Conservation (phyloP, 2,329 filamentous ascomycete species). For the Chrysoporthe deuterocubensis region DNA sequence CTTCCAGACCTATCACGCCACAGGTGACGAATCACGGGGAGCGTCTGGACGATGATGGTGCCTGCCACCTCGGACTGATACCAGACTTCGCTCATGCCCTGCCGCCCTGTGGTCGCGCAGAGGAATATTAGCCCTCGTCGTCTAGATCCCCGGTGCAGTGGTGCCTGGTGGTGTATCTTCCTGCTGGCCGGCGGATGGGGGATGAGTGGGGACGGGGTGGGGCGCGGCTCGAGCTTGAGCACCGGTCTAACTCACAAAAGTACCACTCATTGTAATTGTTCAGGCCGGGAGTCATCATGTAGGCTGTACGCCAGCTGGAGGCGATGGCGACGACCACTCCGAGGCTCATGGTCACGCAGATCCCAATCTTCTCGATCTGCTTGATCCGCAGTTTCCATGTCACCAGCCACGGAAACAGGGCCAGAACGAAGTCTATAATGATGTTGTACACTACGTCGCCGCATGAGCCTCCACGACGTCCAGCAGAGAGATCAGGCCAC, state of each 20-base stretch:
- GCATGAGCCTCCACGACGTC: background rate
- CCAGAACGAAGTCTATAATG: constrained; percentile 57
- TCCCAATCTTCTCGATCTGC: constrained; percentile 52
- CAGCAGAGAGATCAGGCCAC: constrained; percentile 27
- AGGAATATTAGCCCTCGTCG: constrained; percentile 9
- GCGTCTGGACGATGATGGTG: constrained; percentile 59
- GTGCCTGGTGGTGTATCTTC: too few relatives aligned
- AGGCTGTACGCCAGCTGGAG: constrained; percentile 50
- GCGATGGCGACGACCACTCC: constrained; percentile 51
- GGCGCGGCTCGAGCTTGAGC: background rate
- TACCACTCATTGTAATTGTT: constrained; percentile 46
- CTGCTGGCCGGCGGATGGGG: too few relatives aligned
- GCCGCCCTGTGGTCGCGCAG: constrained; percentile 38
- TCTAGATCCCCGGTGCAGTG: background rate
- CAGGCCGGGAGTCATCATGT: constrained; percentile 51
- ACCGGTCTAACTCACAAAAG: constrained; percentile 44
- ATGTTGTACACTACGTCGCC: constrained; percentile 51
- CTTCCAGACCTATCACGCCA: constrained; percentile 46
- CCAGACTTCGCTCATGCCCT: constrained; percentile 51
- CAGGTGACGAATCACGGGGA: constrained; percentile 55
- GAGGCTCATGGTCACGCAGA: constrained; percentile 56
- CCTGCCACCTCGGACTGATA: constrained; percentile 57
- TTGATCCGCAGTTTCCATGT: constrained; percentile 53
- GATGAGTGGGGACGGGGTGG: background rate
- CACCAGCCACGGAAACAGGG: constrained; percentile 54